These are phyloP conservation scores for Hypocreales sp. DNA, from an alignment of 2,329 filamentous ascomycete genomes.

Conservation along the genomic window DNA sequence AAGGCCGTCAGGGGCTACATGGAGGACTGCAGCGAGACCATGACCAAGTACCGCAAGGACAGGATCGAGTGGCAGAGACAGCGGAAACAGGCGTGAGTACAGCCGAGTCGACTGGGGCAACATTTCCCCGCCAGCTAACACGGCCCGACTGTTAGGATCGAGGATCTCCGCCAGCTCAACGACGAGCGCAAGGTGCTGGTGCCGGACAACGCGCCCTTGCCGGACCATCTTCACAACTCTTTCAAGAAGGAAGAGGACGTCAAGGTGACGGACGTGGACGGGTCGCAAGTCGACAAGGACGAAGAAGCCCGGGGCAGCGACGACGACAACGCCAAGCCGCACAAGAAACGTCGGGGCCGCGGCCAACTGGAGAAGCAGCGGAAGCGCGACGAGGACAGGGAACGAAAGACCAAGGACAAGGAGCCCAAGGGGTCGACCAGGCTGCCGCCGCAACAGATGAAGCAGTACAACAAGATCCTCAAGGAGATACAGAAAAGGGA, in stretches of 20 bases:
- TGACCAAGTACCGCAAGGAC: conserved; percentile 89
- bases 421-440: conserved; percentile 52
- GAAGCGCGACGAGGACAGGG: conserved; percentile 64
- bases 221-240: conserved; percentile 39
- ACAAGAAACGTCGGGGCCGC: conserved; percentile 41
- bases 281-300: conserved; percentile 36
- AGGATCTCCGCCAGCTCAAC: conserved; percentile 55
- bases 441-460: conserved; percentile 57
- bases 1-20: conserved; percentile 77
- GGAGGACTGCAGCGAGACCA: conserved; percentile 81
- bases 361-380: conserved; percentile 48
- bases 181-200: conserved; percentile 59
- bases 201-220: conserved; percentile 51
- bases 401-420: conserved; percentile 47
- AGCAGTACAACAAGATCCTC: conserved; percentile 74
- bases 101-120: no score
- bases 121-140: no score
- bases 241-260: conserved; percentile 37
- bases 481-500: conserved; percentile 85
- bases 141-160: no score
- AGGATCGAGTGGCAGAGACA: conserved; percentile 86
- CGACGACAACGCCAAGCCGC: conserved; percentile 48
- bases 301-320: conserved; percentile 53
- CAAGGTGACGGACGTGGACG: conserved; percentile 49
- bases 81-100: conserved; percentile 48